Conservation (phyloP, 345 rosid species). For the Aurinia saxatilis region DNA sequence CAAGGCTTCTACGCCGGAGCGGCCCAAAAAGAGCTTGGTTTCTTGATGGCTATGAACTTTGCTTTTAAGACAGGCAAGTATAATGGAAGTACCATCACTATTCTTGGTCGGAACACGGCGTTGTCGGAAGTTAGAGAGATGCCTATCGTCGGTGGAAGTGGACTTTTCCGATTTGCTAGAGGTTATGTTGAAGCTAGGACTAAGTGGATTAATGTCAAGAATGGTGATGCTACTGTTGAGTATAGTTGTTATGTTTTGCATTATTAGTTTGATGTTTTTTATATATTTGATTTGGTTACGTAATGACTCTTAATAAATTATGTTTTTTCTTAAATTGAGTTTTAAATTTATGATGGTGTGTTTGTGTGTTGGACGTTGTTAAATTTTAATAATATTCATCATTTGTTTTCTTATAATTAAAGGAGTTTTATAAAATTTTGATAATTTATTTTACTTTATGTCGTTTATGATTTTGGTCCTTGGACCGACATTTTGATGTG, state of each 20-base stretch:
- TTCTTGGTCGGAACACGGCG: conserved; percentile 59
- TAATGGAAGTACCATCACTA: conserved; percentile 57
- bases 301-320: background rate
- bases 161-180: conserved; percentile 66
- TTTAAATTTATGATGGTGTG: background rate
- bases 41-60: conserved; percentile 67
- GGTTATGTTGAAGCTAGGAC: conserved; percentile 63
- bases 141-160: conserved; percentile 76
- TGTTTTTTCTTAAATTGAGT: background rate
- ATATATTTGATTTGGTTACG: background rate
- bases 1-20: conserved; percentile 66
- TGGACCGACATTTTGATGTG: background rate
- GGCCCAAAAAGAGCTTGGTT: conserved; percentile 44
- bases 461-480: background rate
- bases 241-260: conserved; percentile 51
- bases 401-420: background rate
- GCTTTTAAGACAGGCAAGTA: conserved; percentile 60
- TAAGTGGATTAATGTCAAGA: conserved; percentile 25
- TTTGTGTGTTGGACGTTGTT: conserved; percentile 9
- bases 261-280: conserved; percentile 29
- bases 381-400: background rate
- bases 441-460: background rate
- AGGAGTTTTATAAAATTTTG: background rate
- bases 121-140: conserved; percentile 52
- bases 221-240: conserved; percentile 43